Evolutionary conservation across 495 filamentous ascomycete genomes (phyloP).

Genomic region (Penicillium daleae): DNA sequence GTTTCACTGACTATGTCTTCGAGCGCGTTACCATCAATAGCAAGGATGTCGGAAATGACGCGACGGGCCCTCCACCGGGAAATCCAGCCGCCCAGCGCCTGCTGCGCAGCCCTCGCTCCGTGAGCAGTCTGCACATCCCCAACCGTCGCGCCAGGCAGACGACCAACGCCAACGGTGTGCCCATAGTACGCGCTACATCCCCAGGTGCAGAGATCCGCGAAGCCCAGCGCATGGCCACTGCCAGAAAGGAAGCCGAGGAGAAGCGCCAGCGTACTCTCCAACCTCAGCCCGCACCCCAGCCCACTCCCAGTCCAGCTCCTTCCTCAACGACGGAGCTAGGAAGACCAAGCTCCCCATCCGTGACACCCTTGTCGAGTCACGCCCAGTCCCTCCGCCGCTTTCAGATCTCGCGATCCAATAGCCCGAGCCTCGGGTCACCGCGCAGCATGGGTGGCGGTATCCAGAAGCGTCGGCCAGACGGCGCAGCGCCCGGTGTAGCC

Average conservation of each 20-base stretch:
- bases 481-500: slow-evolving; percentile 35
- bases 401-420: slow-evolving; percentile 44
- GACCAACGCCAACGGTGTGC: slow-evolving; percentile 32
- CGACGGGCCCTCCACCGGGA: slow-evolving; percentile 23
- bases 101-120: slow-evolving; percentile 45
- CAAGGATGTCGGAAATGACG: slow-evolving; percentile 21
- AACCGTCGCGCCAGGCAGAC: slow-evolving; percentile 18
- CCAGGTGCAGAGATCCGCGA: slow-evolving; percentile 51
- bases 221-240: slow-evolving; percentile 37
- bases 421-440: slow-evolving; percentile 29
- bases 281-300: slow-evolving; percentile 18
- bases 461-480: slow-evolving; percentile 43
- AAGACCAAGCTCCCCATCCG: slow-evolving; percentile 6
- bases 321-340: not conserved
- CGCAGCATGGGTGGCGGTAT: slow-evolving; percentile 40
- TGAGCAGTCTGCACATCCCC: slow-evolving; percentile 42
- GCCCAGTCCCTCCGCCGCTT: slow-evolving; percentile 43
- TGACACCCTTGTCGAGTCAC: slow-evolving; percentile 18
- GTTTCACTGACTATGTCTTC: slow-evolving; percentile 55
- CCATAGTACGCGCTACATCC: slow-evolving; percentile 47
- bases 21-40: slow-evolving; percentile 41
- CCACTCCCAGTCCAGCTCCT: not conserved
- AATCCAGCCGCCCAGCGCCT: slow-evolving; percentile 28
- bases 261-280: slow-evolving; percentile 34
- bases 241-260: slow-evolving; percentile 38